A percentile compares a stretch with the other conserved stretches of the same genome.
Evolutionary conservation across 768 basidiomycete genomes (phyloP).

Genomic region (Albatrellus ellisii): DNA sequence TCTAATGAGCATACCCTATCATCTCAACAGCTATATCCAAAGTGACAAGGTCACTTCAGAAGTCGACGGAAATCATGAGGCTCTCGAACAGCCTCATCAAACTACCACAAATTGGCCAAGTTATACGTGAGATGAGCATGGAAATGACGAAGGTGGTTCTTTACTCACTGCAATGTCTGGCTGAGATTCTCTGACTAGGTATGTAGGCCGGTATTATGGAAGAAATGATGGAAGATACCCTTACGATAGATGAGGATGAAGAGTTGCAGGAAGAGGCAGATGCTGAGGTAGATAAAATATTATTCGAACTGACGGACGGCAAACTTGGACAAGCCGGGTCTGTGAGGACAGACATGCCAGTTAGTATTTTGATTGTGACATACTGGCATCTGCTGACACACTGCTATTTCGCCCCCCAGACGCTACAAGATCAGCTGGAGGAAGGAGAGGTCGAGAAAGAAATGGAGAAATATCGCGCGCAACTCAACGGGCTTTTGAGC

Average conservation of each 20-base stretch:
- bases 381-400: no score
- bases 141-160: conserved; percentile 92
- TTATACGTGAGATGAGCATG: conserved; percentile 97
- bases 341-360: conserved; percentile 62
- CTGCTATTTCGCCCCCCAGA: background rate
- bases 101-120: conserved; percentile 82
- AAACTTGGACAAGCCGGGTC: conserved; percentile 81
- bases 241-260: conserved; percentile 88
- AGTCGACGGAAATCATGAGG: conserved; percentile 98
- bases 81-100: conserved; percentile 87
- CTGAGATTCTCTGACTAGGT: background rate
- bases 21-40: conserved; percentile 74
- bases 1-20: background rate
- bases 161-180: conserved; percentile 7
- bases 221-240: conserved; percentile 92
- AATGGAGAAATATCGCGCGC: conserved; percentile 83
- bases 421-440: conserved; percentile 45
- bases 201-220: conserved; percentile 89
- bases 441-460: conserved; percentile 80
- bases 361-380: conserved; percentile 33
- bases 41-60: conserved; percentile 95
- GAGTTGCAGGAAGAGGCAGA: conserved; percentile 95
- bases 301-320: conserved; percentile 92
- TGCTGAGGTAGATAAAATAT: conserved; percentile 90
- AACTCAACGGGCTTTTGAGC: conserved; percentile 79